Conservation (phyloP, 441 rosid genomes). For the Adansonia rubrostipa region DNA sequence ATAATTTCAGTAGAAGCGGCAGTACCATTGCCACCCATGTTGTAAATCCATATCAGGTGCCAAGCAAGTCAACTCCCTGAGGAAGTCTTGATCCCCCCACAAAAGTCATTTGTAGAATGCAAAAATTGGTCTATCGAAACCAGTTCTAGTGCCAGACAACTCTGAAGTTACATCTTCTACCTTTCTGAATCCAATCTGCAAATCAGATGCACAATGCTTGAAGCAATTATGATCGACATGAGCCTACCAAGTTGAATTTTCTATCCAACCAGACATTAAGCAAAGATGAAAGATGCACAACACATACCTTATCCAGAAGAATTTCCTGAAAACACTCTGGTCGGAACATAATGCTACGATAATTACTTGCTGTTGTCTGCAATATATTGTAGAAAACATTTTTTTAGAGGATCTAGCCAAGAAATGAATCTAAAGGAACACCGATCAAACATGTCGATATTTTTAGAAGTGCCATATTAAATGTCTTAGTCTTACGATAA, state of each 20-base stretch:
- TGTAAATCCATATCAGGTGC: not conserved
- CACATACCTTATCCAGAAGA: slow-evolving; percentile 85
- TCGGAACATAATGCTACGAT: slow-evolving; percentile 45
- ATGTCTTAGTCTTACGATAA: not conserved
- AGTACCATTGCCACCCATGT: not conserved
- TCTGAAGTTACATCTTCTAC: slow-evolving; percentile 73
- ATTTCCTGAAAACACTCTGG: slow-evolving; percentile 73
- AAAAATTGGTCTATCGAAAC: slow-evolving; percentile 79
- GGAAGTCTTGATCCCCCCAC: not conserved
- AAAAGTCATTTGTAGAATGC: slow-evolving; percentile 67
- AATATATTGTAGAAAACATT: slow-evolving; percentile 22
- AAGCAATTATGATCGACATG: not conserved
- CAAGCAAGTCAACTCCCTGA: not conserved
- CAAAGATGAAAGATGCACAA: not conserved
- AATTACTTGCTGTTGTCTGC: slow-evolving; percentile 73
- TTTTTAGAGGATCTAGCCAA: not conserved
- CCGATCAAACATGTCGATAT: not conserved
- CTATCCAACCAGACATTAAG: not conserved
- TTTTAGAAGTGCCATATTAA: not conserved
- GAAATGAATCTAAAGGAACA: not conserved
- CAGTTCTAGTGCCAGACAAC: slow-evolving; percentile 69
- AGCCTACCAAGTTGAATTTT: not conserved
- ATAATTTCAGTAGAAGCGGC: not conserved
- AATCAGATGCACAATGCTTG: slow-evolving; percentile 8
- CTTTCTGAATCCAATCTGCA: slow-evolving; percentile 84